A percentile compares a stretch with the other conserved stretches of the same genome.
Conservation (phyloP, 805 yeast genomes). For the Tetrapisispora arboricola region DNA sequence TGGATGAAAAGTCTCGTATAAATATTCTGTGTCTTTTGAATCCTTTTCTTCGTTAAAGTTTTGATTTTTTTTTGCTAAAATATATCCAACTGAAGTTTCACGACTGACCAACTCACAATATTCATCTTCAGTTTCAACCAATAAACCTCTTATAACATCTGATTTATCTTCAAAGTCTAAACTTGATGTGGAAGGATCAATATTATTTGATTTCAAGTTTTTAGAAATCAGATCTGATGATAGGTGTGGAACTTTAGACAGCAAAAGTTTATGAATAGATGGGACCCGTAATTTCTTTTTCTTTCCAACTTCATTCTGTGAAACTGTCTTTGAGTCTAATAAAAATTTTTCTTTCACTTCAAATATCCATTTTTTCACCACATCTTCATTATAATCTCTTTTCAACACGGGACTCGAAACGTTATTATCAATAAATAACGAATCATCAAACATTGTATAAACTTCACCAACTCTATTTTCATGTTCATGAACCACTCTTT, state of each 20-base stretch:
- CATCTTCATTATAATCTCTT: conserved; percentile 6
- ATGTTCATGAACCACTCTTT: conserved; percentile 68
- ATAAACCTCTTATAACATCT: conserved; percentile 30
- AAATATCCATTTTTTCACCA: conserved; percentile 24
- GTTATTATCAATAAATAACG: conserved; percentile 29
- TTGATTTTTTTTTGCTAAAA: conserved; percentile 52
- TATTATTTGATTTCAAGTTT: conserved; percentile 35
- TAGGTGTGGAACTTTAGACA: conserved; percentile 58
- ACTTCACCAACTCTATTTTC: conserved; percentile 62
- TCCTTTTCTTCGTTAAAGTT: conserved; percentile 35
- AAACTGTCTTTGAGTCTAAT: conserved; percentile 5
- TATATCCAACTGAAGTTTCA: conserved; percentile 44
- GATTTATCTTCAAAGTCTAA: conserved; percentile 24
- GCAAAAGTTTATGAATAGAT: conserved; percentile 61
- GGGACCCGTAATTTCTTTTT: conserved; percentile 37
- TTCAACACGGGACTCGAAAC: conserved; percentile 3
- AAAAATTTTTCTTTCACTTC: conserved; percentile 13
- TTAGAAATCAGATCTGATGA: conserved; percentile 72
- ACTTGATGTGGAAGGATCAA: conserved; percentile 38
- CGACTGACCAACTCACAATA: conserved; percentile 31
- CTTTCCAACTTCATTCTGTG: conserved; percentile 2
- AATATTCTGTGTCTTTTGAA: conserved; percentile 35
- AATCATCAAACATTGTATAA: conserved; percentile 51
- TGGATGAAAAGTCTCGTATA: conserved; percentile 63
- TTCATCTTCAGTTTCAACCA: conserved; percentile 39